These are phyloP conservation scores for Podila epigama DNA, from an alignment of 192 early-diverging fungal species.

Conservation along the genomic window DNA sequence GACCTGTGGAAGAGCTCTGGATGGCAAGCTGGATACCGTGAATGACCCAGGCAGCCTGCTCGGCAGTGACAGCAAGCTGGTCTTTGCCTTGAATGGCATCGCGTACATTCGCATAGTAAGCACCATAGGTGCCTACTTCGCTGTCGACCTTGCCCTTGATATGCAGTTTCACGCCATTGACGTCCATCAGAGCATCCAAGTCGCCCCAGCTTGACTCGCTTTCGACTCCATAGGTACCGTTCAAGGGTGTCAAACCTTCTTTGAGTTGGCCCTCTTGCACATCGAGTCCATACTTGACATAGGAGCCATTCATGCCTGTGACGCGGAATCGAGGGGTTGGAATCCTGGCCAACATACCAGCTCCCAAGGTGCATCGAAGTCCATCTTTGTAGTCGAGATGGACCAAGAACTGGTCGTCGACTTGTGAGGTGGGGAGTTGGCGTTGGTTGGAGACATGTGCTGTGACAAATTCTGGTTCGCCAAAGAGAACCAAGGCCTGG, in stretches of 20 bases:
- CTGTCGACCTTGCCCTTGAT: slow-evolving; percentile 64
- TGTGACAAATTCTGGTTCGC: slow-evolving; percentile 67
- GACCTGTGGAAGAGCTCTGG: slow-evolving; percentile 53
- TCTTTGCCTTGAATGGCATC: slow-evolving; percentile 60
- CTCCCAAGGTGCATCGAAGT: slow-evolving; percentile 66
- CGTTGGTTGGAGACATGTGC: slow-evolving; percentile 72
- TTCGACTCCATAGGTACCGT: slow-evolving; percentile 66
- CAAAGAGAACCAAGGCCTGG: slow-evolving; percentile 72
- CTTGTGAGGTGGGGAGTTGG: slow-evolving; percentile 54
- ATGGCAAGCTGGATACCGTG: slow-evolving; percentile 74
- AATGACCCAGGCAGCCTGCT: slow-evolving; percentile 71
- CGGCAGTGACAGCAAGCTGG: slow-evolving; percentile 64
- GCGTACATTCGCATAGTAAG: slow-evolving; percentile 72
- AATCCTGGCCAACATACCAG: slow-evolving; percentile 73
- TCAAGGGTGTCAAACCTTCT: slow-evolving; percentile 60
- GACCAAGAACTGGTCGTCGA: slow-evolving; percentile 73
- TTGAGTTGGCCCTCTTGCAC: slow-evolving; percentile 80
- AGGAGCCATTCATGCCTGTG: slow-evolving; percentile 73
- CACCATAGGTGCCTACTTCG: slow-evolving; percentile 62
- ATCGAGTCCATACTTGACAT: slow-evolving; percentile 71
- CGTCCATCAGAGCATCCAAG: slow-evolving; percentile 55
- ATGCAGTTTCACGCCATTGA: slow-evolving; percentile 51
- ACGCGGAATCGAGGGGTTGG: slow-evolving; percentile 69
- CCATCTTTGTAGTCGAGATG: slow-evolving; percentile 67
- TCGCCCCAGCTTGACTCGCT: slow-evolving; percentile 53